phyloP scores from a whole-genome alignment of 495 filamentous ascomycete species.

The Penicillium longicatenatum region DNA sequence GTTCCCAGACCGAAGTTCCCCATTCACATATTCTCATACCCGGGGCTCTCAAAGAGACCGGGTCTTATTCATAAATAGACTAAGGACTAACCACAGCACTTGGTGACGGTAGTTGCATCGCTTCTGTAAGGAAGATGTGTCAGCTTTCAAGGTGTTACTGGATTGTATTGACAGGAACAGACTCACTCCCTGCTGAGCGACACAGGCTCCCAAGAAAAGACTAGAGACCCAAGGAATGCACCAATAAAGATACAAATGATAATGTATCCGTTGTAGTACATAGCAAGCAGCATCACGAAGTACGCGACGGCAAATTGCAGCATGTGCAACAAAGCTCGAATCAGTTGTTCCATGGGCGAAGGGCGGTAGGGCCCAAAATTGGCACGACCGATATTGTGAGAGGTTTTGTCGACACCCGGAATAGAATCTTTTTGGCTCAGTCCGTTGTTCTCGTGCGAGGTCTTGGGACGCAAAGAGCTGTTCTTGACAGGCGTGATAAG shows the following conservation, averaged over 20 bases:
- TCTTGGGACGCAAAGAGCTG: not conserved
- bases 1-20: not conserved
- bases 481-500: conserved; percentile 7
- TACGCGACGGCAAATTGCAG: conserved; percentile 71
- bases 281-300: conserved; percentile 69
- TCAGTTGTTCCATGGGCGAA: conserved; percentile 54
- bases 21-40: not conserved
- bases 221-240: conserved; percentile 59
- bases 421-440: too few relatives aligned
- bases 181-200: conserved; percentile 23
- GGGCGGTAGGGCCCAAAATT: conserved; percentile 42
- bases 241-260: conserved; percentile 47
- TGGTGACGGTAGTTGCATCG: conserved; percentile 38
- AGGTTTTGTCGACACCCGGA: not conserved
- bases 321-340: conserved; percentile 66
- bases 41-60: not conserved
- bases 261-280: conserved; percentile 65
- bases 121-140: conserved; percentile 20
- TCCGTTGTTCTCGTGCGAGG: not conserved
- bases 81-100: conserved; percentile 32
- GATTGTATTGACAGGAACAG: not conserved
- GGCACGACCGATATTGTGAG: not conserved
- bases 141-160: not conserved
- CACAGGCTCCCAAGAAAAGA: conserved; percentile 58
- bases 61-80: not conserved